Evolutionary conservation across 495 filamentous ascomycete genomes (phyloP), one percentile per base, ranked within the genome.

Genomic region (Collariella sp.): DNA sequence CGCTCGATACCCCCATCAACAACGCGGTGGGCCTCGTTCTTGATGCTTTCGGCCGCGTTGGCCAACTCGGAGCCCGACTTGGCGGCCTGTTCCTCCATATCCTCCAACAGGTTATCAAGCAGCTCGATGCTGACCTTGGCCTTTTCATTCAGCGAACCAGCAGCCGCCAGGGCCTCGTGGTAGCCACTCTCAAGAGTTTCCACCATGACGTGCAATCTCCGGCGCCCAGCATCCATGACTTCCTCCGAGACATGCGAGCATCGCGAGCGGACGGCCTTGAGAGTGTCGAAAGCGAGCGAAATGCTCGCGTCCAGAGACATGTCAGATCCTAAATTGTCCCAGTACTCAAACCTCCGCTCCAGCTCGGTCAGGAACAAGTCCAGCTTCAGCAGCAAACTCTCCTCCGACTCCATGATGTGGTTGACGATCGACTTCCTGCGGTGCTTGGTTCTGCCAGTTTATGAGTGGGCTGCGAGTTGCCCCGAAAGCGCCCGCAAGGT

Each of bases 171-270:
- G n/a, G 83, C 91, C 54, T 91, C 87, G 29, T 91, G 85, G 70
- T 97, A 98, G 56, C 87, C 78, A 12, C 78, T 80, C 65, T 99
- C 93, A n/a, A 99, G 75, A 2, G 89, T 95, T 54, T 97, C 93
- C 16, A 99, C 89, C 67, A 97, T 80, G 41, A 96, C 82, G 59
- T 85, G 84, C 36, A 95, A 87, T 43, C 88, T 80, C 57, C 87
- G 82, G 50, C 85, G 83, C 23, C 93, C 90, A 41, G 88, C 87
- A 26, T 87, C 94, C 66, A 96, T 85, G 36, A 96, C 78, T 57
- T 89, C 90, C 52, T 87, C 91, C 7, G 91, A 94, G n/a, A 90
- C 88, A 53, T 89, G 79, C 7, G 87, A 89, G 67, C 93, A 99
- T 56, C 87, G 83, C 57, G 86, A 83, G 52, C 88, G 81, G 3